These are phyloP conservation scores for Omphalea diandra DNA, from an alignment of 441 rosid species.

Conservation along the genomic window DNA sequence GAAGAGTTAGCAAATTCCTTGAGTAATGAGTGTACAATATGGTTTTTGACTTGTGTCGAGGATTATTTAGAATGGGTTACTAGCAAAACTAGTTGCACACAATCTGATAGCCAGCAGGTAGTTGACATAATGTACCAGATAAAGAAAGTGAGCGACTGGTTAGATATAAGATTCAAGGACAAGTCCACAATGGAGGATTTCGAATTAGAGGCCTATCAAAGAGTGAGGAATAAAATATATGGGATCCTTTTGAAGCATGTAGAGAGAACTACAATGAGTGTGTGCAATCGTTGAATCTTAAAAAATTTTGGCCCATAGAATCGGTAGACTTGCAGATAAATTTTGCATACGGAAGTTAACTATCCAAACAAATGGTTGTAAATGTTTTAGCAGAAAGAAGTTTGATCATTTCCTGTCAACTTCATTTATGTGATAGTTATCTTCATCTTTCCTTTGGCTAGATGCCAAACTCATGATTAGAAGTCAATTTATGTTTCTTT, in stretches of 20 bases:
- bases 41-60: conserved; percentile 60
- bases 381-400: too few relatives aligned
- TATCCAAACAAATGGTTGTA: too few relatives aligned
- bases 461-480: too few relatives aligned
- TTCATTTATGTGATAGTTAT: too few relatives aligned
- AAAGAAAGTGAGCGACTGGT: conserved; percentile 68
- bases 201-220: conserved; percentile 45
- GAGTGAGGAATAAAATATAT: conserved; percentile 62
- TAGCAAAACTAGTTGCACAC: conserved; percentile 26
- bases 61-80: conserved; percentile 51
- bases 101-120: conserved; percentile 40
- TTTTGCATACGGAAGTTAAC: too few relatives aligned
- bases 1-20: conserved; percentile 42
- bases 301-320: too few relatives aligned
- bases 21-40: conserved; percentile 44
- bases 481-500: too few relatives aligned
- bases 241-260: conserved; percentile 62
- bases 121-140: conserved; percentile 56
- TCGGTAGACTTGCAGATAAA: too few relatives aligned
- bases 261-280: conserved; percentile 56
- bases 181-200: conserved; percentile 28
- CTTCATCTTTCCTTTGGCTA: too few relatives aligned
- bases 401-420: too few relatives aligned
- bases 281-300: conserved; percentile 16
- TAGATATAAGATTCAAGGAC: conserved; percentile 39